Conservation (phyloP, 1,284 basidiomycete genomes). For the Boletus holoroseus region DNA sequence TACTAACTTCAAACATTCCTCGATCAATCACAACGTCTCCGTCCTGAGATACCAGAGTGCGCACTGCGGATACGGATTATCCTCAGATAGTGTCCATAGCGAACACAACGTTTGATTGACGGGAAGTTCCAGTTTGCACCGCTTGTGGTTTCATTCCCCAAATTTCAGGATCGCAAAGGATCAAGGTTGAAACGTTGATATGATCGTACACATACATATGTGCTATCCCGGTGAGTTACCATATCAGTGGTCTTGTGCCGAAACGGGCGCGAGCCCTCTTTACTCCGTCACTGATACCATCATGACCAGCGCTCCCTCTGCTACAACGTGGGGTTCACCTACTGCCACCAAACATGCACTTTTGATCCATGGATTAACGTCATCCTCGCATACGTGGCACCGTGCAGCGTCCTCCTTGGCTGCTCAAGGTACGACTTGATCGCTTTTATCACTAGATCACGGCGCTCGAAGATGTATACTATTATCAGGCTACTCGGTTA, state of each 20-base stretch:
- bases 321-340: constrained; percentile 23
- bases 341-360: constrained; percentile 18
- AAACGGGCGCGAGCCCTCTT: background rate
- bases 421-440: constrained; percentile 16
- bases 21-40: background rate
- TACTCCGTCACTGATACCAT: background rate
- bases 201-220: no score
- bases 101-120: no score
- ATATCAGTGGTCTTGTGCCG: background rate
- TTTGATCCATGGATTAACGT: constrained; percentile 23
- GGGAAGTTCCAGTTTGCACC: no score
- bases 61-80: no score
- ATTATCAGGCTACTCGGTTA: constrained; percentile 23
- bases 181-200: no score
- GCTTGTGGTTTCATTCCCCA: no score
- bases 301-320: constrained; percentile 14
- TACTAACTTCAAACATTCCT: background rate
- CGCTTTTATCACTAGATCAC: background rate
- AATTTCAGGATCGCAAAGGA: no score
- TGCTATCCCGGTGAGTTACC: background rate
- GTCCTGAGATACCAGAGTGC: background rate
- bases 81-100: no score
- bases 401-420: constrained; percentile 19
- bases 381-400: constrained; percentile 24
- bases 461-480: background rate